These are phyloP conservation scores for Veloporphyrellus conicus DNA, from an alignment of 1,284 basidiomycete species.

Conservation along the genomic window DNA sequence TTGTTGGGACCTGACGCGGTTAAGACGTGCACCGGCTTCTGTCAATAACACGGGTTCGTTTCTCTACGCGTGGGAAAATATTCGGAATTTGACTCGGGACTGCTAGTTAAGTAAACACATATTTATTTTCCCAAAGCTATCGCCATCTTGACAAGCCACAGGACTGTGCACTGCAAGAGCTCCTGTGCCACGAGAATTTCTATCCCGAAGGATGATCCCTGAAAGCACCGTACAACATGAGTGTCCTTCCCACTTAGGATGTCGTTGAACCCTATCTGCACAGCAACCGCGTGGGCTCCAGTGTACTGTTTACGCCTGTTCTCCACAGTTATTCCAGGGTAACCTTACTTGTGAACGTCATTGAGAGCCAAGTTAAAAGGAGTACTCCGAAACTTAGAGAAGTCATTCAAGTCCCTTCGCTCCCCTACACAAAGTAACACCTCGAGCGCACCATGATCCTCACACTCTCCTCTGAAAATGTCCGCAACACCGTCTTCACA, in stretches of 20 bases:
- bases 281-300: neutral
- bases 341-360: neutral
- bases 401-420: neutral
- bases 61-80: too few relatives aligned
- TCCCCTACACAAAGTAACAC: neutral
- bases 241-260: neutral
- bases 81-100: too few relatives aligned
- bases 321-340: neutral
- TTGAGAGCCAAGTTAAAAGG: conserved; percentile 9
- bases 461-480: conserved; percentile 21
- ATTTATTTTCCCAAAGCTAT: too few relatives aligned
- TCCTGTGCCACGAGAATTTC: conserved; percentile 1
- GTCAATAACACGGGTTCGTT: too few relatives aligned
- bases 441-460: conserved; percentile 24
- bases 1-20: too few relatives aligned
- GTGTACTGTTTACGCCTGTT: neutral
- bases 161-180: neutral
- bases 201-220: neutral
- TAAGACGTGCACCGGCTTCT: too few relatives aligned
- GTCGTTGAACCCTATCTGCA: neutral
- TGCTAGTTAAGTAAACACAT: too few relatives aligned
- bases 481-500: conserved; percentile 27
- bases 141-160: neutral
- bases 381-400: too few relatives aligned
- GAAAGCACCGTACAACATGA: neutral